Percentiles rank a stretch among this genome's conserved stretches.
Conservation (phyloP, 1,284 basidiomycete species). For the Pseudomicrostroma phylloplanum region DNA sequence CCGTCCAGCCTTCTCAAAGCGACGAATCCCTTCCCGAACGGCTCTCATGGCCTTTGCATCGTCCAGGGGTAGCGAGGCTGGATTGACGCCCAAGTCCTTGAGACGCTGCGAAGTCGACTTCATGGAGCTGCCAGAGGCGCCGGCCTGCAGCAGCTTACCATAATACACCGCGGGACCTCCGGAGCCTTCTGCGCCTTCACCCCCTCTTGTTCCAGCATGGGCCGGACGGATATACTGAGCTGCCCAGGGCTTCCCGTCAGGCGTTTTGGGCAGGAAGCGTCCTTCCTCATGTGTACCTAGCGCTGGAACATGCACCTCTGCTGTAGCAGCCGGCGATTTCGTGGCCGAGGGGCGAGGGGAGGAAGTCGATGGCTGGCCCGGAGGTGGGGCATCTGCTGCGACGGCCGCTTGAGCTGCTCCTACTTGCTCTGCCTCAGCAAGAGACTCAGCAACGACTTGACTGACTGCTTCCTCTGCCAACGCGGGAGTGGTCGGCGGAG, state of each 20-base stretch:
- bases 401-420: not conserved
- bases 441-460: not conserved
- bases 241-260: conserved; percentile 35
- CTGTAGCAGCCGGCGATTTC: not conserved
- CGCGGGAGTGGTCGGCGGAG: not conserved
- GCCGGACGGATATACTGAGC: conserved; percentile 37
- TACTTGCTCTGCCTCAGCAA: not conserved
- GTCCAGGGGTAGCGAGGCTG: conserved; percentile 33
- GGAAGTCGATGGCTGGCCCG: not conserved
- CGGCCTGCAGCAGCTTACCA: conserved; percentile 20
- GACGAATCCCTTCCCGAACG: conserved; percentile 58
- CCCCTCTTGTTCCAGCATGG: conserved; percentile 14
- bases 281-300: conserved; percentile 20
- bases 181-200: conserved; percentile 7
- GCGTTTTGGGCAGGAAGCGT: conserved; percentile 30
- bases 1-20: conserved; percentile 59
- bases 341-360: not conserved
- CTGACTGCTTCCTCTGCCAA: not conserved
- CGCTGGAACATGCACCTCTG: not conserved
- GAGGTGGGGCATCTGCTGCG: not conserved
- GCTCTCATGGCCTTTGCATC: conserved; percentile 58
- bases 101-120: conserved; percentile 12
- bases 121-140: conserved; percentile 8
- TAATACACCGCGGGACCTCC: conserved; percentile 29
- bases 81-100: conserved; percentile 22